Evolutionary conservation across 495 filamentous ascomycete species (phyloP), one percentile per base, ranked within the genome.

Genomic region (Rhypophila decipiens): DNA sequence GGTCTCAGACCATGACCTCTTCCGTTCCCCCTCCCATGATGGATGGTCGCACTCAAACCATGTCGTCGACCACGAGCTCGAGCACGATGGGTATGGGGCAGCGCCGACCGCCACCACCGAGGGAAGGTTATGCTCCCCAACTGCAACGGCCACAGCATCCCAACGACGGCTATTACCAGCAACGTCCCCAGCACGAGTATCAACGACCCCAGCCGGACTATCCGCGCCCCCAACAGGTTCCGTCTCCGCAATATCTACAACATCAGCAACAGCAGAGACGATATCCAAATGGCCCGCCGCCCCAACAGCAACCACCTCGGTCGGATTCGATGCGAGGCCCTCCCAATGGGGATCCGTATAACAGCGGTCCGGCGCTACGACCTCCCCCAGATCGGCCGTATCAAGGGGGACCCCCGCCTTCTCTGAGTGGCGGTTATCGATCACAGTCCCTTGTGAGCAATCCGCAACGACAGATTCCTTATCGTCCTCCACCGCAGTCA

Each of bases 391-490:
- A 77, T 42, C 69, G 78, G 21, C 72, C 69, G 24, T 74, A 82
- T 41, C 74, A 72, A 39, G 69, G 66, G 39, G 60, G 77, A 44
- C 77, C 74, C 19, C 72, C 76, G 34, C 84, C 88, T 35, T 86
- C 88, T 23, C 57, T 91, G 58, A 94, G 90, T 60, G 79, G 86
- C 7, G 91, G 83, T 12, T 91, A 86, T 67, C 79, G 90, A 36
- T 95, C 94, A 24, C 85, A 90, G 49, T 96, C 93, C n/a, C 82
- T 99, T 71, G 90, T 88, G 36, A 80, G 75, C 46, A 74, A 78
- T 52, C 74, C 78, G 40, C 78, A 86, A 27, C 85, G 81, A 3
- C 77, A 77, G 18, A 69, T 78, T n/a, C n/a, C n/a, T 52, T 86
- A 86, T 58, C 78, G 80, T 24, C 71, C 72, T 23, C 77, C 80